Evolutionary conservation across 2,329 filamentous ascomycete species (phyloP), one percentile per base, ranked within the genome.

Genomic region (Colletotrichum costaricense): DNA sequence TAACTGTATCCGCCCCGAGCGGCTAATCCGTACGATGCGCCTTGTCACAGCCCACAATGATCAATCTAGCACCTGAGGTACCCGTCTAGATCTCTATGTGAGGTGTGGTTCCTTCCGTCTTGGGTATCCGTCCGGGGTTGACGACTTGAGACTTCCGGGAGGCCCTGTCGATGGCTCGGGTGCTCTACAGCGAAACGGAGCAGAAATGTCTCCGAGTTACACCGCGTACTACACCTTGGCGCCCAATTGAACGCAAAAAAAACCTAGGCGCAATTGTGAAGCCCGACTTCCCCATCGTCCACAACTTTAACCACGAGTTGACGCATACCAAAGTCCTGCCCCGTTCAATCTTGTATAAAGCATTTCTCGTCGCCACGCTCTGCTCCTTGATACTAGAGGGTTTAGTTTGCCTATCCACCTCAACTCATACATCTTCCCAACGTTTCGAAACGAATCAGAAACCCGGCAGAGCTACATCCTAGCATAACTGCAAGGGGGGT

Each of bases 381-480:
- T 46, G 24, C 22, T 63, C n/a, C 19, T 38, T 26, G n/a, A 14
- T n/a, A 35, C 12, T 30, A 30, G 12, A 19, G 24, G 24, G 35
- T 42, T 16, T 22, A n/a, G 26, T 19, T 4, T 49, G 16, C 19
- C 19, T 19, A 49, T n/a, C 19, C 30, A 26, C 58, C 54, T 19
- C 30, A 38, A 35, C 30, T 57, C 70, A 14, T 33, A 54, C 60
- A 3, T 60, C 46, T 22, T 42, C 35, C 8, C 49, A 56, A 19
- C 66, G 66, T 64, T 73, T 46, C 66, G 66, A 73, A 69, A 69
- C 66, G 38, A 14, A 55, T 56, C n/a, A 26, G 59, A 73, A 69
- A 64, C 70, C 7, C 52, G 12, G 33, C 60, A 62, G 42, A 49
- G 42, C 42, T 49, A 49, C 19, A 49, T 49, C 52, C 69, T 26